Evolutionary conservation across 768 basidiomycete species (phyloP).

Genomic region (Postia placenta): DNA sequence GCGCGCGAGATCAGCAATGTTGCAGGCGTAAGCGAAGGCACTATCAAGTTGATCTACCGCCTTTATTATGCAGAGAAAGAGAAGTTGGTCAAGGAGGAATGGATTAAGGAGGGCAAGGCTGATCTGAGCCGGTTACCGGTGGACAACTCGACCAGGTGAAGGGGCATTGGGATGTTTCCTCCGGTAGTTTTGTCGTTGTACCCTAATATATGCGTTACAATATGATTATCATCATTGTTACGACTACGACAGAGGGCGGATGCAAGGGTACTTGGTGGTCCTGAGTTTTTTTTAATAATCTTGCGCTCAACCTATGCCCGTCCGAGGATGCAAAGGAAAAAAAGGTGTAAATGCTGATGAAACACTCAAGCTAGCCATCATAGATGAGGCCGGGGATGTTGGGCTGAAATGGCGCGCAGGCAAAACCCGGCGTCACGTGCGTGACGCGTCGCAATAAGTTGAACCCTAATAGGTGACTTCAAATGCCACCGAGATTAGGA

Average conservation of each 20-base stretch:
- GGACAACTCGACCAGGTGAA: slow-evolving; percentile 19
- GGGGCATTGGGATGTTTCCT: neutral
- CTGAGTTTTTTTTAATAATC: too few species aligned
- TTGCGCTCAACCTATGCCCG: neutral
- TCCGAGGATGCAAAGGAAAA: neutral
- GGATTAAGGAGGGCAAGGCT: slow-evolving; percentile 78
- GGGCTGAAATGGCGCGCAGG: neutral
- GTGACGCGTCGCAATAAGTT: too few species aligned
- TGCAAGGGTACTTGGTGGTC: too few species aligned
- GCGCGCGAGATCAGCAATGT: slow-evolving; percentile 85
- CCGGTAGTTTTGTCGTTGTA: slow-evolving; percentile 6
- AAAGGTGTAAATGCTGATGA: neutral
- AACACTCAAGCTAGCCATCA: neutral
- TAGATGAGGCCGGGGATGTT: neutral
- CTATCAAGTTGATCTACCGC: slow-evolving; percentile 86
- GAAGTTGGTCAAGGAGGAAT: slow-evolving; percentile 78
- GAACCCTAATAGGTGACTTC: too few species aligned
- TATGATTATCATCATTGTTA: slow-evolving; percentile 3
- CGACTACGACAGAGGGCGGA: neutral
- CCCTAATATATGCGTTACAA: slow-evolving; percentile 15
- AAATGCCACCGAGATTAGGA: too few species aligned
- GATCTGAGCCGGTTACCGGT: slow-evolving; percentile 35
- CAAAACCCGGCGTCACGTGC: neutral
- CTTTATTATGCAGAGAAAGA: slow-evolving; percentile 69
- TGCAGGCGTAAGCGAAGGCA: slow-evolving; percentile 93